phyloP scores from a whole-genome alignment of 345 rosid genomes.

The Moricandia arvensis region DNA sequence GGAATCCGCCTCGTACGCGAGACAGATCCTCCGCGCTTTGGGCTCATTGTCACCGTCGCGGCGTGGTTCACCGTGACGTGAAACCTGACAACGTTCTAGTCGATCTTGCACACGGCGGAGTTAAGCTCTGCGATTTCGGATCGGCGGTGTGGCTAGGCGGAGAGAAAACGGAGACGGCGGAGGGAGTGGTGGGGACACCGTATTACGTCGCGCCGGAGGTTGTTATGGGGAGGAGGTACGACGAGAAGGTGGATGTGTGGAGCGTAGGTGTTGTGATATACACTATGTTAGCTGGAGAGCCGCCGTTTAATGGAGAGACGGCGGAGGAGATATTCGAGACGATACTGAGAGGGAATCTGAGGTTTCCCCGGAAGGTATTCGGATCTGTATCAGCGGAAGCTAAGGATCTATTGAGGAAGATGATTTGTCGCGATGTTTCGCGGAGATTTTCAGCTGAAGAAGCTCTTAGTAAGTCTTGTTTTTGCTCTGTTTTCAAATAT shows the following conservation, averaged over 20 bases:
- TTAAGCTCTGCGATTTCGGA: constrained; percentile 75
- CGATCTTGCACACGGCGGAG: constrained; percentile 34
- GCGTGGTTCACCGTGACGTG: constrained; percentile 73
- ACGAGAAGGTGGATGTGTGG: constrained; percentile 83
- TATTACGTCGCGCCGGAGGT: constrained; percentile 89
- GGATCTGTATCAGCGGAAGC: constrained; percentile 47
- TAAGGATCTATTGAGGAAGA: constrained; percentile 73
- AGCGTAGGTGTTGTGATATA: constrained; percentile 77
- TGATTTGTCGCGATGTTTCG: constrained; percentile 78
- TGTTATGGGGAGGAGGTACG: constrained; percentile 59
- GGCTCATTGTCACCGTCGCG: constrained; percentile 65
- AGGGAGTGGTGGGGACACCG: constrained; percentile 78
- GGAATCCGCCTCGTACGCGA: constrained; percentile 43
- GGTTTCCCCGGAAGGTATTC: constrained; percentile 58
- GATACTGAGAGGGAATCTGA: constrained; percentile 63
- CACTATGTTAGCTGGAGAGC: constrained; percentile 68
- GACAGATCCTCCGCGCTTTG: constrained; percentile 54
- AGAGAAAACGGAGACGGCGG: constrained; percentile 34
- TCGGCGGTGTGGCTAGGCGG: constrained; percentile 52
- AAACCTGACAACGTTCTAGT: constrained; percentile 77
- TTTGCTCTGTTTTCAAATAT: not conserved
- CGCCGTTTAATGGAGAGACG: constrained; percentile 76
- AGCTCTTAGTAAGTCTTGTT: constrained; percentile 61
- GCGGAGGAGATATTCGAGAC: constrained; percentile 65
- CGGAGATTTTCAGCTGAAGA: constrained; percentile 72